Base-by-base conservation (phyloP, 805 yeast genomes). In the Teunomyces barrocoloradensis region DNA sequence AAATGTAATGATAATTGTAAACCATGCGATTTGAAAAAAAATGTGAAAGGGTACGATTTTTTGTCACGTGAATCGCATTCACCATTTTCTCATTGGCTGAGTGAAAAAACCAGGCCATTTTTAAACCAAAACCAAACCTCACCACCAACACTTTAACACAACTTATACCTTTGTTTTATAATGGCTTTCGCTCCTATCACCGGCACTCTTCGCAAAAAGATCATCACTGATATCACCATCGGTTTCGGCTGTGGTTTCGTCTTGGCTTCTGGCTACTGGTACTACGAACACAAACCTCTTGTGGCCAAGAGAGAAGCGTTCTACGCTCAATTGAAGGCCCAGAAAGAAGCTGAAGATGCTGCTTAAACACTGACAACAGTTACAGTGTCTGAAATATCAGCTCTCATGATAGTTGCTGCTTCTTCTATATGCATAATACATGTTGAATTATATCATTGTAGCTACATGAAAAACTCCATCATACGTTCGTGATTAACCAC, bases 131-230 rank as follows among this genome's bases (percentile, higher is more conserved):
- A 18, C 4, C 20, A 3, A 30, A 12, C 33, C 20, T 32, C 33
- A 25, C 23, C 6, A 25, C 17, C 3, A 25, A 25, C 27, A 15
- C 27, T 25, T 25, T 25, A 25, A 25, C 27, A 25, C 27, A 25
- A 25, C 43, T 27, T 10, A 21, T 20, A 6, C 20, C 32, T n/a
- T 25, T 12, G 11, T 6, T 20, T 20, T 29, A 65, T 48, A 47
- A 86, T 84, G 86, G 85, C 90, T 68, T 78, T 88, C 64, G 87
- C 92, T 64, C 94, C 95, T 61, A 89, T 91, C 63, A 80, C 84
- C 46, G 97, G 97, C 57, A 74, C 85, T 53, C 79, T 91, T 57
- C 88, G 81, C 74, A 87, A 81, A 77, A 87, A 84, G 74, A 81
- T 88, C 69, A 77, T 84, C 65, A 80, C 86, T 57, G 97, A 91